These are phyloP conservation scores for Ceratocystis cubensis DNA, from an alignment of 2,329 filamentous ascomycete genomes.

Conservation along the genomic window DNA sequence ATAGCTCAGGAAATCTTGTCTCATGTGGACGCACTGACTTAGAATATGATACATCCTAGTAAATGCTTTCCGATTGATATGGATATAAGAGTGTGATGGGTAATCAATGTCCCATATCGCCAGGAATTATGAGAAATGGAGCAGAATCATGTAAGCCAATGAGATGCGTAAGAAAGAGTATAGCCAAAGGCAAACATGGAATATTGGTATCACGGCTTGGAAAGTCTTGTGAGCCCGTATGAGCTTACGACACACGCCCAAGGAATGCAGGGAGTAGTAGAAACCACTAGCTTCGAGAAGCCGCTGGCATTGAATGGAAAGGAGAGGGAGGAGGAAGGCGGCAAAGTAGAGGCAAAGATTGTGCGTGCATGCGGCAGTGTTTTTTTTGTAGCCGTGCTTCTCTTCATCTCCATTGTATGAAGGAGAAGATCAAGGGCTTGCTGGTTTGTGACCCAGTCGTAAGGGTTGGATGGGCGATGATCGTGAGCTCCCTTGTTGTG, in stretches of 20 bases:
- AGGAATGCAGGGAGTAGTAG: background rate
- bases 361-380: background rate
- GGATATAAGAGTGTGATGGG: background rate
- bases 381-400: background rate
- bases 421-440: background rate
- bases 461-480: background rate
- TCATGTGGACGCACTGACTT: background rate
- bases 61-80: background rate
- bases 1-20: background rate
- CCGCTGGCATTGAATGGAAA: background rate
- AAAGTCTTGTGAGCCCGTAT: background rate
- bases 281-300: constrained; percentile 10
- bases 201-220: background rate
- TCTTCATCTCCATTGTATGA: background rate
- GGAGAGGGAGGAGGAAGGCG: background rate
- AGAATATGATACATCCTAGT: too few relatives aligned
- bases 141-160: background rate
- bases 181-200: background rate
- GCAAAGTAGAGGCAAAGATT: constrained; percentile 1
- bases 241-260: background rate
- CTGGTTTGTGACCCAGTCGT: background rate
- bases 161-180: background rate
- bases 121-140: background rate
- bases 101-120: background rate
- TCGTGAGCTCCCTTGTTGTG: background rate